Conservation (phyloP, 1,139 yeast genomes). For the Waltiozyma solani region DNA sequence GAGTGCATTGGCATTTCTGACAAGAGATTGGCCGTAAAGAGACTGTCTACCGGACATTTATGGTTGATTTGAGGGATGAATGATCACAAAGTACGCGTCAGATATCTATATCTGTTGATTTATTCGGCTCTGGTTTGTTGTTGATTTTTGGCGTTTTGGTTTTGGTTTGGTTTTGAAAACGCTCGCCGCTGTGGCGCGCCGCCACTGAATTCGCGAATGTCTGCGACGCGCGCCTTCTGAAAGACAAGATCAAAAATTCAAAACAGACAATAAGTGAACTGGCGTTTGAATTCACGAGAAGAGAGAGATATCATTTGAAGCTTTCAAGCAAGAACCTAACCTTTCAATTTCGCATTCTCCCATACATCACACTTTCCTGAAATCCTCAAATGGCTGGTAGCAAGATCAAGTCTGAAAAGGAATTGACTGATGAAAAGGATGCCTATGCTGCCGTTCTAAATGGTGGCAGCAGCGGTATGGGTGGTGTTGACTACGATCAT, state of each 20-base stretch:
- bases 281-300: no score
- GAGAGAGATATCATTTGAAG: no score
- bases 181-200: no score
- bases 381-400: background rate
- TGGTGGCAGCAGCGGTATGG: conserved; percentile 23
- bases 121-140: background rate
- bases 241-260: no score
- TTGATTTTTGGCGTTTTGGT: background rate
- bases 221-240: no score
- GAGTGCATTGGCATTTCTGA: conserved; percentile 22
- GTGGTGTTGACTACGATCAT: conserved; percentile 26
- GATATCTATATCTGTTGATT: no score
- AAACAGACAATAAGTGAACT: no score
- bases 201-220: no score
- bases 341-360: no score
- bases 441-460: conserved; percentile 24
- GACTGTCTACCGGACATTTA: conserved; percentile 22
- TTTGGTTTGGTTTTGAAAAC: background rate
- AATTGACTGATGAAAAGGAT: conserved; percentile 25
- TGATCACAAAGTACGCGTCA: background rate
- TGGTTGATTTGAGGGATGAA: background rate
- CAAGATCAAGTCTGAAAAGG: conserved; percentile 7
- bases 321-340: no score
- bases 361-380: no score
- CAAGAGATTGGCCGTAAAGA: conserved; percentile 26